Conservation (phyloP, 108 stramenopile genomes). For the Nitzschia putrida region DNA sequence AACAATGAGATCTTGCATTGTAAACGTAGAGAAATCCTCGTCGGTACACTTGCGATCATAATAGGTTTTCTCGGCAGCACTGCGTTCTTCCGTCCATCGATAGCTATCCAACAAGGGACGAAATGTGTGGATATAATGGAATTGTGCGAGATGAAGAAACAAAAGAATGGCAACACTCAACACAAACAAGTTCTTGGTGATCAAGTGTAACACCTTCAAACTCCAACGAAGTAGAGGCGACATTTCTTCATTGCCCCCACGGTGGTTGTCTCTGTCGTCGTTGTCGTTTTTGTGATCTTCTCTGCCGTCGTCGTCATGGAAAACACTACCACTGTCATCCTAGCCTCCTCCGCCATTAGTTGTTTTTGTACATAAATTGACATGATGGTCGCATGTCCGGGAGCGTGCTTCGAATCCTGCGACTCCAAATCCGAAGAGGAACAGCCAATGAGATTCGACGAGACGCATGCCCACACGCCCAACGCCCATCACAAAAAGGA, state of each 20-base stretch:
- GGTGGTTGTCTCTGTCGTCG: too few relatives aligned
- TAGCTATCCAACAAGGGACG: neutral
- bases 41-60: constrained; percentile 46
- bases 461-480: too few relatives aligned
- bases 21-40: constrained; percentile 46
- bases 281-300: too few relatives aligned
- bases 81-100: constrained; percentile 13
- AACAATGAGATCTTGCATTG: constrained; percentile 19
- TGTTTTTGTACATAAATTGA: too few relatives aligned
- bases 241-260: neutral
- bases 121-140: neutral
- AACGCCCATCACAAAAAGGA: too few relatives aligned
- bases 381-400: too few relatives aligned
- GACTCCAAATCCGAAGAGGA: too few relatives aligned
- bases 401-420: too few relatives aligned
- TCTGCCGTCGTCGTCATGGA: too few relatives aligned
- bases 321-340: too few relatives aligned
- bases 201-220: neutral
- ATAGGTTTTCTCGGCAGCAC: constrained; percentile 44
- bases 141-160: neutral
- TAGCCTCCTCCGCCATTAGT: too few relatives aligned
- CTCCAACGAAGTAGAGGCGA: neutral
- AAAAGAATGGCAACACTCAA: neutral
- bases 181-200: neutral
- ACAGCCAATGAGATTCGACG: too few relatives aligned